phyloP scores from a whole-genome alignment of 176 grass and related monocot species.

The Oropetium thomaeum region DNA sequence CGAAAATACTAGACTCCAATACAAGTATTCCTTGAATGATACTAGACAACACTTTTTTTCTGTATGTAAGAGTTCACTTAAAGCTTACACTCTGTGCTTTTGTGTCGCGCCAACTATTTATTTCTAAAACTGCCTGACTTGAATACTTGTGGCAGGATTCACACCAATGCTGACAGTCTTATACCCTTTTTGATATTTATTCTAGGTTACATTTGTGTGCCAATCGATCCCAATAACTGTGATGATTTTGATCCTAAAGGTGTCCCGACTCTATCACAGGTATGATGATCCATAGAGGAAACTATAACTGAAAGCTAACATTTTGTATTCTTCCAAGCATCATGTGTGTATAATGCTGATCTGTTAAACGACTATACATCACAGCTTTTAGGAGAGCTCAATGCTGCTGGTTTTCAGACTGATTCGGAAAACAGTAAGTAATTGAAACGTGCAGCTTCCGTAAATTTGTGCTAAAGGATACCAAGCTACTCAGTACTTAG shows the following conservation, averaged over 20 bases:
- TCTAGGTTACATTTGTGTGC: conserved; percentile 80
- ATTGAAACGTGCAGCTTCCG: background rate
- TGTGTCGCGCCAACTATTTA: background rate
- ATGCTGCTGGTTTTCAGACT: conserved; percentile 41
- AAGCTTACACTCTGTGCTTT: background rate
- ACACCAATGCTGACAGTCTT: conserved; percentile 11
- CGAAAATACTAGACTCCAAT: conserved; percentile 2
- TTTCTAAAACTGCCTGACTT: background rate
- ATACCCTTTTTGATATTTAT: background rate
- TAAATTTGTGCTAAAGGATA: background rate
- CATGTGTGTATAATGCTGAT: conserved; percentile 9
- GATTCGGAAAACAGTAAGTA: conserved; percentile 61
- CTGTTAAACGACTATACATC: conserved; percentile 8
- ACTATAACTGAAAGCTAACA: background rate
- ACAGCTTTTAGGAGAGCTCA: conserved; percentile 85
- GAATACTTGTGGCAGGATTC: background rate
- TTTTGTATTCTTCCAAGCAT: too few species aligned
- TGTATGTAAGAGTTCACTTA: background rate
- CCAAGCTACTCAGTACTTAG: too few species aligned
- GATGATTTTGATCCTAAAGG: conserved; percentile 82
- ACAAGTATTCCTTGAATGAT: background rate
- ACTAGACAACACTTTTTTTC: background rate
- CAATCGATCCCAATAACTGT: conserved; percentile 78
- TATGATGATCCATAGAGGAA: conserved; percentile 31
- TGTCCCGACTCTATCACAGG: conserved; percentile 74